Conservation (phyloP, 768 basidiomycete species). For the Rhodocollybia butyracea region DNA sequence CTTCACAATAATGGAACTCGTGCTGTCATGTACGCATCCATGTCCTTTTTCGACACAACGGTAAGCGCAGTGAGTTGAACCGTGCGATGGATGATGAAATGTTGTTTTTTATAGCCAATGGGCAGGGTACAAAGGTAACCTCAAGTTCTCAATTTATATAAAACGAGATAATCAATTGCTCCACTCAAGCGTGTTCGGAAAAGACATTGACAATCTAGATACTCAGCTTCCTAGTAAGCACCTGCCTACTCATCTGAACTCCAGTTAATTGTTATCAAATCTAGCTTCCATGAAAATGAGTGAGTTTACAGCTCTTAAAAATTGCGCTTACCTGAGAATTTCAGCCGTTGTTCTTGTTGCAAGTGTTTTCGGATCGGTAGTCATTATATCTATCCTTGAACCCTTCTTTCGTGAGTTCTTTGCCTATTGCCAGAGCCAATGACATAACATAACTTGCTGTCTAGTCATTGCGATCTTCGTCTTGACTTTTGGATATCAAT, state of each 20-base stretch:
- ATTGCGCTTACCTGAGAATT: slow-evolving; percentile 50
- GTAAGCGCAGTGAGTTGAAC: slow-evolving; percentile 21
- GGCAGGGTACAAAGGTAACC: slow-evolving; percentile 44
- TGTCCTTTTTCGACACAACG: slow-evolving; percentile 76
- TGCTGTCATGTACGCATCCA: slow-evolving; percentile 66
- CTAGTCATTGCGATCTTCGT: slow-evolving; percentile 51
- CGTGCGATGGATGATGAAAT: neutral
- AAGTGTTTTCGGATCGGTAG: slow-evolving; percentile 47
- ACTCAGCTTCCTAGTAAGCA: no score
- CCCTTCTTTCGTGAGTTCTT: slow-evolving; percentile 60
- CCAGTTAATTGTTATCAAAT: slow-evolving; percentile 58
- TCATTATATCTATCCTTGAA: slow-evolving; percentile 56
- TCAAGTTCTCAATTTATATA: neutral
- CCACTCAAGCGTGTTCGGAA: slow-evolving; percentile 49
- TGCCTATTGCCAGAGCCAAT: neutral
- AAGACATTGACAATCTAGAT: slow-evolving; percentile 64
- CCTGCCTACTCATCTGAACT: no score
- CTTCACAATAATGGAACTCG: slow-evolving; percentile 56
- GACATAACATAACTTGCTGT: neutral
- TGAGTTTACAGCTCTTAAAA: slow-evolving; percentile 15
- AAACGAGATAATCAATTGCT: neutral
- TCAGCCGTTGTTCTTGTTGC: no score
- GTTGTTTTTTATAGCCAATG: slow-evolving; percentile 36
- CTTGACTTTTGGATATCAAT: slow-evolving; percentile 56
- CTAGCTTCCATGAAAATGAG: neutral